These are phyloP conservation scores for Penicillium soppii DNA, from an alignment of 495 filamentous ascomycete species.

Conservation along the genomic window DNA sequence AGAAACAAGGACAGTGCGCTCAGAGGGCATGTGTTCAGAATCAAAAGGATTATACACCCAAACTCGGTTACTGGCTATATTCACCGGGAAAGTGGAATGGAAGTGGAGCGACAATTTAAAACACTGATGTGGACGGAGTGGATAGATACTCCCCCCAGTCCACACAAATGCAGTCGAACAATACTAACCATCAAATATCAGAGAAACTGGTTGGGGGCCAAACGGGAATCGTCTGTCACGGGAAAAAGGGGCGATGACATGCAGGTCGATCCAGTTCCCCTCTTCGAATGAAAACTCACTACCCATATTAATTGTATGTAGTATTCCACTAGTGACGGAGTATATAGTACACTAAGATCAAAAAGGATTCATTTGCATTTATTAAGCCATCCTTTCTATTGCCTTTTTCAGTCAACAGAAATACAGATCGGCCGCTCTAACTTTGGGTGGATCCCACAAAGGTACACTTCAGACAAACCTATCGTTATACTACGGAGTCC, in stretches of 20 bases:
- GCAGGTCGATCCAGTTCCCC: conserved; percentile 29
- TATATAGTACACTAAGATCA: too few species aligned
- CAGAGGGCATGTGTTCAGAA: neutral
- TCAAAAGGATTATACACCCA: conserved; percentile 5
- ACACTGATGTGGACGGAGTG: too few species aligned
- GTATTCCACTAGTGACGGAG: too few species aligned
- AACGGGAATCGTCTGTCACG: conserved; percentile 12
- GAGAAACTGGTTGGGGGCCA: conserved; percentile 11
- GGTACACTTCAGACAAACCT: conserved; percentile 6
- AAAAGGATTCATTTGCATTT: too few species aligned
- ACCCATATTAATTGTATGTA: too few species aligned
- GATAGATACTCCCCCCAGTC: too few species aligned
- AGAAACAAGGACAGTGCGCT: neutral
- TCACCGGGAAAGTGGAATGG: neutral
- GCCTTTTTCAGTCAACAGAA: neutral
- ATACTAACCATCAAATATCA: too few species aligned
- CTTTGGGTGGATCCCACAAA: conserved; percentile 5
- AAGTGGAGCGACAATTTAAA: neutral
- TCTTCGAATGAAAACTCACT: conserved; percentile 6
- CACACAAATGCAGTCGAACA: too few species aligned
- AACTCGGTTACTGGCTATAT: neutral
- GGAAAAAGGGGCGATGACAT: conserved; percentile 24
- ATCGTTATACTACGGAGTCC: too few species aligned
- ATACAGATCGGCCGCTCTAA: conserved; percentile 6
- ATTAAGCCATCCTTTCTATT: neutral